Evolutionary conservation across 768 basidiomycete genomes (phyloP).

Genomic region (Tulasnella sp.): DNA sequence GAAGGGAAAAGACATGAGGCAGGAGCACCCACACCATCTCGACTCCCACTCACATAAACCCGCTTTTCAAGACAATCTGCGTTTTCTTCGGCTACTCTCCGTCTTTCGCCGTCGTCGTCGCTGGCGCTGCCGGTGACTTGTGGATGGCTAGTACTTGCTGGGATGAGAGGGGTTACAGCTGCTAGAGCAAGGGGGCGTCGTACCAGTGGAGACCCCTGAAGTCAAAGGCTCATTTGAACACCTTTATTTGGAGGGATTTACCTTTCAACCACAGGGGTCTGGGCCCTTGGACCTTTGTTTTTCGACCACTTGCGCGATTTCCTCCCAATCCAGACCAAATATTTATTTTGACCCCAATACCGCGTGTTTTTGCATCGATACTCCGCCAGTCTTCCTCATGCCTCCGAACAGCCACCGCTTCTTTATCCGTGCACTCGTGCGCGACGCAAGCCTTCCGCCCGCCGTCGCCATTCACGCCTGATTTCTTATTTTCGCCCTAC

Average conservation of each 20-base stretch:
- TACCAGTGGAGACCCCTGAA: not conserved
- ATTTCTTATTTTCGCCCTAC: not conserved
- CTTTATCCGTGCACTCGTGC: not conserved
- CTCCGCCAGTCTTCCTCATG: not conserved
- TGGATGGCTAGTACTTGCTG: not conserved
- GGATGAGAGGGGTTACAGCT: not conserved
- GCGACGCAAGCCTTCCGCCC: not conserved
- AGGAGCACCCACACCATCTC: conserved; percentile 11
- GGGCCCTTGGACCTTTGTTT: not conserved
- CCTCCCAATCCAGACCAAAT: not conserved
- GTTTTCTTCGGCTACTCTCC: not conserved
- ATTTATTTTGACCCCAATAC: not conserved
- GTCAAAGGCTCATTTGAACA: not conserved
- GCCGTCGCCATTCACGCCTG: not conserved
- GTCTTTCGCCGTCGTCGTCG: not conserved
- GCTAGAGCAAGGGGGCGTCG: not conserved
- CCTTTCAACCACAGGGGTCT: not conserved
- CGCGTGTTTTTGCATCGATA: not conserved
- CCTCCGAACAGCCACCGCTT: conserved; percentile 6
- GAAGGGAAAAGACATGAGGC: conserved; percentile 11
- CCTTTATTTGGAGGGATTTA: not conserved
- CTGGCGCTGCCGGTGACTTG: not conserved
- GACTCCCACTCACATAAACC: conserved; percentile 21
- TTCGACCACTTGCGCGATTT: not conserved
- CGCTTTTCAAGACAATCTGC: conserved; percentile 17